phyloP scores from a whole-genome alignment of 306 rosid species.

The Quercus cerris region DNA sequence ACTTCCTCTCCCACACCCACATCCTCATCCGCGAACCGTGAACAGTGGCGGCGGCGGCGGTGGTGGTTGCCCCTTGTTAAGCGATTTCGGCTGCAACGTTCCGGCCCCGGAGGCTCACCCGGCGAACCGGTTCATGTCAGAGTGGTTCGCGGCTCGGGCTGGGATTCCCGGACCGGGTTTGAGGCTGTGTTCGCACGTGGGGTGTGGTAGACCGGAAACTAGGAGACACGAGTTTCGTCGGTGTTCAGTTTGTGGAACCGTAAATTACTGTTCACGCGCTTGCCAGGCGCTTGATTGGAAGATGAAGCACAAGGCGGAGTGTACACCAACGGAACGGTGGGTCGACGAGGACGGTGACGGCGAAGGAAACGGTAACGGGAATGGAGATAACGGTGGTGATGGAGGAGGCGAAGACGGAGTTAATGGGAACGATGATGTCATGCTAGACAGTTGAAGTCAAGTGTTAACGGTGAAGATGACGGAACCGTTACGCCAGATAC shows the following conservation, averaged over 20 bases:
- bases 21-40: conserved; percentile 29
- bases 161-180: conserved; percentile 42
- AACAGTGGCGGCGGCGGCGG: conserved; percentile 51
- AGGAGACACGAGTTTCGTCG: conserved; percentile 84
- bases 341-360: conserved; percentile 53
- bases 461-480: not conserved
- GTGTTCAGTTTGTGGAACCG: conserved; percentile 83
- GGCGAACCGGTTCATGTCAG: conserved; percentile 59
- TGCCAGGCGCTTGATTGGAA: conserved; percentile 99
- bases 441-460: conserved; percentile 37
- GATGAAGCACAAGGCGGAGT: conserved; percentile 77
- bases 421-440: conserved; percentile 21
- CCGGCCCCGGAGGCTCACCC: conserved; percentile 82
- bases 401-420: conserved; percentile 28
- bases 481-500: conserved; percentile 16
- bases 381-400: conserved; percentile 21
- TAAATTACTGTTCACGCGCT: conserved; percentile 92
- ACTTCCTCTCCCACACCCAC: conserved; percentile 21
- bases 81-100: conserved; percentile 88
- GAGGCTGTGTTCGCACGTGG: conserved; percentile 75
- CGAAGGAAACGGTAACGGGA: conserved; percentile 18
- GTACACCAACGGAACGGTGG: conserved; percentile 72
- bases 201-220: conserved; percentile 91
- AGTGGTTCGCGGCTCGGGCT: conserved; percentile 55
- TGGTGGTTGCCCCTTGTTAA: conserved; percentile 63